Base-by-base conservation (phyloP, 2,329 filamentous ascomycete species). In the Dissoconium aciculare region DNA sequence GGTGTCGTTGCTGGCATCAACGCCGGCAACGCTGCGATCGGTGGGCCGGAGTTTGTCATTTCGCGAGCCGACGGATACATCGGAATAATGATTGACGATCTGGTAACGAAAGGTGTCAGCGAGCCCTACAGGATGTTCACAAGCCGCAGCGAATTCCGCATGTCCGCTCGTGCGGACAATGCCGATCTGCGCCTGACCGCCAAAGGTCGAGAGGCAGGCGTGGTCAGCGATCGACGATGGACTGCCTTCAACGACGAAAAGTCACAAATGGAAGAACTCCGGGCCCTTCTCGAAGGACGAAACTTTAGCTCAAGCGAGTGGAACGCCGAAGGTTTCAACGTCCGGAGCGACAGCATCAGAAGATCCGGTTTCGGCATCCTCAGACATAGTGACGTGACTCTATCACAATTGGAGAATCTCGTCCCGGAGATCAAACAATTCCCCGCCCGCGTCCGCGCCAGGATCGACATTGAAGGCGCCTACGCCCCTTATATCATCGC, bases 111-210 rank as follows among this genome's bases (percentile, higher is more conserved):
- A 57, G 89, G 89, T 28, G 89, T 98, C 16, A 85, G 80, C 2
- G 89, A 98, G 52, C 89, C 89, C 1, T 98, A 98, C 57, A 74
- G 89, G 43, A 95, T 98, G 85, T 98, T 98, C 61, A 98, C 89
- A 2, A 80, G 81, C 4, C 74, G 89, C 40, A 92, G 80, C 58
- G 89, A 98, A 59, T 98, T 91, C 57, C 80, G 89, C 39, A 85
- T 98, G 69, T 82, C 78, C 26, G 74, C 83, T 2, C 78, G 89
- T 39, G 78, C 89, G 27, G 89, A 98, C 60, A 98, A 98, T 51
- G 89, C 89, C 19, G 89, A 98, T 56, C 56, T 78, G 4, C 75
- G 89, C 2, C 71, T 98, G 16, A 95, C 89, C 0, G 64, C 69
- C 16, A 76, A 77, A 52, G 89, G 83, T 6, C 74, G 77, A 34